Evolutionary conservation across 1,284 basidiomycete genomes (phyloP).

Genomic region (Kalmanozyma brasiliensis): DNA sequence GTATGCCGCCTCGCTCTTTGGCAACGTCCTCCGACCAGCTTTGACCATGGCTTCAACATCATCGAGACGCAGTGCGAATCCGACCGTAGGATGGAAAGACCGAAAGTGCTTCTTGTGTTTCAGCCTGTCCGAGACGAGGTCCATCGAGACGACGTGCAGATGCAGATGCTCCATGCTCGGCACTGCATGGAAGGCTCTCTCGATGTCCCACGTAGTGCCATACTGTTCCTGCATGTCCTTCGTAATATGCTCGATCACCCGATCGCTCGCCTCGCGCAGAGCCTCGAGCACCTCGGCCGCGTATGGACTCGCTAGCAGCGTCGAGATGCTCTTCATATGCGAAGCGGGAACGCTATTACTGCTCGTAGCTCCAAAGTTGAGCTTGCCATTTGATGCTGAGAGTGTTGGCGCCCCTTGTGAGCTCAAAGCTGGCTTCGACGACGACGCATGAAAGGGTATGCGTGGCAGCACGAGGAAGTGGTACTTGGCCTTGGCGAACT

Average conservation of each 20-base stretch:
- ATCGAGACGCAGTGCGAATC: slow-evolving; percentile 84
- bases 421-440: neutral
- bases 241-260: slow-evolving; percentile 72
- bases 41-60: slow-evolving; percentile 67
- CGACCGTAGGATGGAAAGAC: slow-evolving; percentile 85
- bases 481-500: slow-evolving; percentile 76
- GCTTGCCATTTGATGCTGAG: slow-evolving; percentile 36
- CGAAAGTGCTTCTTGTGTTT: slow-evolving; percentile 91
- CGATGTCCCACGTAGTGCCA: slow-evolving; percentile 50
- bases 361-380: slow-evolving; percentile 35
- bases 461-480: slow-evolving; percentile 54
- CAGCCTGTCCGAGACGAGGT: slow-evolving; percentile 78
- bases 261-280: slow-evolving; percentile 35
- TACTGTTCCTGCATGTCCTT: slow-evolving; percentile 79
- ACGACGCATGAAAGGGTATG: slow-evolving; percentile 33
- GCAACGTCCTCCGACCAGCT: slow-evolving; percentile 10
- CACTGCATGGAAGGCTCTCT: slow-evolving; percentile 82
- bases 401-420: slow-evolving; percentile 8
- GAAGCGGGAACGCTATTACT: slow-evolving; percentile 39
- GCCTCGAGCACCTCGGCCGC: slow-evolving; percentile 43
- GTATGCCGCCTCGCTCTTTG: slow-evolving; percentile 23
- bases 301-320: slow-evolving; percentile 53
- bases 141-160: slow-evolving; percentile 76
- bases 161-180: slow-evolving; percentile 72
- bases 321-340: slow-evolving; percentile 47